Evolutionary conservation across 2,329 filamentous ascomycete species (phyloP).

Genomic region (Celoporthe dispersa): DNA sequence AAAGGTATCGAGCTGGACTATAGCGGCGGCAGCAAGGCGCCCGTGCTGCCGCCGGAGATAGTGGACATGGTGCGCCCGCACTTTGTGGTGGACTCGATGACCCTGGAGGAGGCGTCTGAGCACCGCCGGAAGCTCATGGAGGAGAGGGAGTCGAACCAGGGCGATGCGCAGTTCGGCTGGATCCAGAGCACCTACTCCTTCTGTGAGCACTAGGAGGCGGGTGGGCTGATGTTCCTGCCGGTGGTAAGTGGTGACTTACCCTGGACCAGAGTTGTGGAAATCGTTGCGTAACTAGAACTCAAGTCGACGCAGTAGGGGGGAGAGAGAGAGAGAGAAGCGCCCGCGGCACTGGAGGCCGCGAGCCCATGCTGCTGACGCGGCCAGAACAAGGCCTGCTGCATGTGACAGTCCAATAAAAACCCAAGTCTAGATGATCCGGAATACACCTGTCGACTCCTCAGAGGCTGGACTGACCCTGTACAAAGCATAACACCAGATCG

Average conservation of each 20-base stretch:
- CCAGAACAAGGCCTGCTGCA: not conserved
- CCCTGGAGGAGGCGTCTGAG: slow-evolving; percentile 25
- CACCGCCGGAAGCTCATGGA: slow-evolving; percentile 31
- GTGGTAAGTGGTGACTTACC: not conserved
- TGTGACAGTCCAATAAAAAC: not conserved
- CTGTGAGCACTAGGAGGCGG: slow-evolving; percentile 10
- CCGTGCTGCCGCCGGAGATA: slow-evolving; percentile 24
- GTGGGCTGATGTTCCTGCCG: not conserved
- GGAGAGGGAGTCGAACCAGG: slow-evolving; percentile 10
- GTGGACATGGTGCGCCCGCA: slow-evolving; percentile 15
- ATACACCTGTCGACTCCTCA: not conserved
- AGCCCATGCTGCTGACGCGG: not conserved
- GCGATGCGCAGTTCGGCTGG: not conserved
- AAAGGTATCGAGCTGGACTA: slow-evolving; percentile 6
- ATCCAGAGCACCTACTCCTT: not conserved
- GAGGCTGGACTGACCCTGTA: too few relatives aligned
- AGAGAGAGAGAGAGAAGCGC: not conserved
- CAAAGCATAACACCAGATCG: too few relatives aligned
- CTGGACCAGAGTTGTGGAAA: not conserved
- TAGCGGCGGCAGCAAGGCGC: not conserved
- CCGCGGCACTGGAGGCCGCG: not conserved
- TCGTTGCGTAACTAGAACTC: not conserved
- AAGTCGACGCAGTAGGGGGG: not conserved
- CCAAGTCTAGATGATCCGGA: not conserved
- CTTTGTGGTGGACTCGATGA: slow-evolving; percentile 17